Percentiles rank a stretch among this genome's conserved stretches.
Evolutionary conservation across 805 yeast genomes (phyloP).

Genomic region (Metschnikowia colocasiae): DNA sequence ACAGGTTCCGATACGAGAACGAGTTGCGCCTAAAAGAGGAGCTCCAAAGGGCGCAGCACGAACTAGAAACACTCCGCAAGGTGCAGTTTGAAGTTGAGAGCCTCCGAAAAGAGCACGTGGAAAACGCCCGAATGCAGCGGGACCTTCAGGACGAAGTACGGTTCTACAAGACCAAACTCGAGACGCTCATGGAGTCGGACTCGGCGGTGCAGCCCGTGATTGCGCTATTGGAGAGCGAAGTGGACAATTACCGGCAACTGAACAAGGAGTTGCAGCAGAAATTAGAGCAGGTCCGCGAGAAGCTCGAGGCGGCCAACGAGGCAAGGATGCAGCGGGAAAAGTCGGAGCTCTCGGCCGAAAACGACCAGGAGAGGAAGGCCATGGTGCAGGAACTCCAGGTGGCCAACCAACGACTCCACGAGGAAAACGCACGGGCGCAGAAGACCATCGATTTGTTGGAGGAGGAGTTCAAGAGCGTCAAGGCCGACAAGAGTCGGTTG

Average conservation of each 20-base stretch:
- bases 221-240: slow-evolving; percentile 30
- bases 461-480: slow-evolving; percentile 25
- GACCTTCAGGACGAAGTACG: slow-evolving; percentile 34
- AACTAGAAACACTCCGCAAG: slow-evolving; percentile 9
- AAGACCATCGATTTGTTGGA: slow-evolving; percentile 27
- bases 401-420: slow-evolving; percentile 8
- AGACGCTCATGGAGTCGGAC: slow-evolving; percentile 20
- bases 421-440: slow-evolving; percentile 21
- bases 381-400: slow-evolving; percentile 11
- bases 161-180: slow-evolving; percentile 29
- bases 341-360: neutral
- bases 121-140: slow-evolving; percentile 33
- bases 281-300: slow-evolving; percentile 12
- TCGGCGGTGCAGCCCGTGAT: slow-evolving; percentile 13
- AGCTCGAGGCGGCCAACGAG: slow-evolving; percentile 1
- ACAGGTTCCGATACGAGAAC: neutral
- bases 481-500: slow-evolving; percentile 29
- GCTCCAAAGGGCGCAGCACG: neutral
- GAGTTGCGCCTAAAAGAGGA: neutral
- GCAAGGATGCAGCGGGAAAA: slow-evolving; percentile 4
- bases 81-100: slow-evolving; percentile 37
- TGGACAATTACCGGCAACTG: slow-evolving; percentile 28
- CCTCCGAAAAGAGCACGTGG: slow-evolving; percentile 34
- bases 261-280: slow-evolving; percentile 25
- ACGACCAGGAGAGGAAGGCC: slow-evolving; percentile 4